Percentiles rank a stretch among this genome's conserved stretches.
Evolutionary conservation across 1,284 basidiomycete species (phyloP).

Genomic region (Ganoderma boninense): DNA sequence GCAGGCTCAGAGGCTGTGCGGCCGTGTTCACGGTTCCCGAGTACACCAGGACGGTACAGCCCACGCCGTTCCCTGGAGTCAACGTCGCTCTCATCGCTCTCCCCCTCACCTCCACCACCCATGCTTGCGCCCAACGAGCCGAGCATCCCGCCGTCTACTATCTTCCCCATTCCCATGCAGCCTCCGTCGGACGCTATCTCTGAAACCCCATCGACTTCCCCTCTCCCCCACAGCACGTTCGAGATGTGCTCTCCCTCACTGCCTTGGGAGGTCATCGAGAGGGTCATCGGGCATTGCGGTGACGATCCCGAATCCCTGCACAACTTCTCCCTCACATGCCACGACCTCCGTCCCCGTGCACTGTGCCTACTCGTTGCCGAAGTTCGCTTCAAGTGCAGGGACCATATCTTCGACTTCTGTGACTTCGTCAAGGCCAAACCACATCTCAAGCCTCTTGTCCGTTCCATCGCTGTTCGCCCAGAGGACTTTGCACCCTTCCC

Average conservation of each 20-base stretch:
- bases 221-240: too few relatives aligned
- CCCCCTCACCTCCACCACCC: too few relatives aligned
- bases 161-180: too few relatives aligned
- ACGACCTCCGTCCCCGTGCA: constrained; percentile 4
- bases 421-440: background rate
- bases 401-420: background rate
- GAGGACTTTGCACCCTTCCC: background rate
- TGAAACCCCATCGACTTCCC: too few relatives aligned
- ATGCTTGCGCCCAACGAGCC: too few relatives aligned
- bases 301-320: background rate
- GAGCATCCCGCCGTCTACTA: too few relatives aligned
- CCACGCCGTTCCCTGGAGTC: too few relatives aligned
- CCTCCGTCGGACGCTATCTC: too few relatives aligned
- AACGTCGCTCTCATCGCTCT: too few relatives aligned
- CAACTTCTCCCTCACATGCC: background rate
- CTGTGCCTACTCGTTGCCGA: background rate
- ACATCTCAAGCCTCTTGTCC: background rate
- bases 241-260: background rate
- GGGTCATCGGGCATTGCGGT: background rate
- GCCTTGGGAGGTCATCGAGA: background rate
- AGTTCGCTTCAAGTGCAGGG: background rate
- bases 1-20: too few relatives aligned
- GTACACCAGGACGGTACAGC: too few relatives aligned
- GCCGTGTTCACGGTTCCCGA: too few relatives aligned
- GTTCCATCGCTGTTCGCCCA: background rate